Conservation (phyloP, 441 rosid species). For the Populus trichocarpa region DNA sequence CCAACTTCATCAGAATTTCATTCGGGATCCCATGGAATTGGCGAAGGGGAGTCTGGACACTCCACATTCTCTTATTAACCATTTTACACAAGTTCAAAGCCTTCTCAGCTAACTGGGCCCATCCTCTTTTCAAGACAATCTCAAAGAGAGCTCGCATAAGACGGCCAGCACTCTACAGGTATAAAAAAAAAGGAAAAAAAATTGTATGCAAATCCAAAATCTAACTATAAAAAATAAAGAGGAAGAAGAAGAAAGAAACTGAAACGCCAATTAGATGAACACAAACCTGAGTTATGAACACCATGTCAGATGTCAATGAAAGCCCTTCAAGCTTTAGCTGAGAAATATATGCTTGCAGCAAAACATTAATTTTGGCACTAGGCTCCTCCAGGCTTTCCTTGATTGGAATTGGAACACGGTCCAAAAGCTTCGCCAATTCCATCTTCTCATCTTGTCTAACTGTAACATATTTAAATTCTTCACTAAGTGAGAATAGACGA, state of each 20-base stretch:
- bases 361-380: constrained; percentile 90
- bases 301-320: constrained; percentile 94
- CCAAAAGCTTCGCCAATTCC: constrained; percentile 93
- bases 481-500: constrained; percentile 77
- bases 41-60: constrained; percentile 92
- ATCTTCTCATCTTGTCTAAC: constrained; percentile 98
- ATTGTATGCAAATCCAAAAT: background rate
- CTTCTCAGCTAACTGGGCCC: constrained; percentile 93
- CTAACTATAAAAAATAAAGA: background rate
- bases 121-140: constrained; percentile 87
- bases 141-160: constrained; percentile 90
- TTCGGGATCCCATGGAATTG: constrained; percentile 79
- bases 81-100: constrained; percentile 88
- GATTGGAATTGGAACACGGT: constrained; percentile 89
- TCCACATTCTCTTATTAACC: constrained; percentile 96
- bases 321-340: constrained; percentile 97
- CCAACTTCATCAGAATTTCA: constrained; percentile 80
- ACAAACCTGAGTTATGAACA: constrained; percentile 84
- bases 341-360: constrained; percentile 92
- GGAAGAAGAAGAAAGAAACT: background rate
- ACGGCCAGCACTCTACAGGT: constrained; percentile 79
- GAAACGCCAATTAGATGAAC: no score
- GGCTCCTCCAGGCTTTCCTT: constrained; percentile 97
- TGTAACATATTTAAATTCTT: constrained; percentile 89
- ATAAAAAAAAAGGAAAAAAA: constrained; percentile 3